phyloP scores from a whole-genome alignment of 768 basidiomycete genomes.

The Naganishia friedmannii region DNA sequence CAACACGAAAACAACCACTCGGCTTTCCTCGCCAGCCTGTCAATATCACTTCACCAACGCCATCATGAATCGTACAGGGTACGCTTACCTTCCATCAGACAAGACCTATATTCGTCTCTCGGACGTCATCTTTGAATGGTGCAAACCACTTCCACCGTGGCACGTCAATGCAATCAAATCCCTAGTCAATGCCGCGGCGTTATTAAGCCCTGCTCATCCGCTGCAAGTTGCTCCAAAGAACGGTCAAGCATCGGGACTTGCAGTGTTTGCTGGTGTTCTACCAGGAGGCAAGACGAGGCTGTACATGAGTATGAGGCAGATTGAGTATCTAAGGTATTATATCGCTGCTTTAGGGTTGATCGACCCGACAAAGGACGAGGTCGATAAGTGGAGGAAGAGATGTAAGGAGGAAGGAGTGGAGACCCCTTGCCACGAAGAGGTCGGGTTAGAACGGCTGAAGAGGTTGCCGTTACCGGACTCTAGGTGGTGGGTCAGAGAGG shows the following conservation, averaged over 20 bases:
- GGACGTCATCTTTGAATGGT: constrained; percentile 33
- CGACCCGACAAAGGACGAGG: constrained; percentile 30
- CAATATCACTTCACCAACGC: not conserved
- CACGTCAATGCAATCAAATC: constrained; percentile 42
- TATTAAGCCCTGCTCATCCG: constrained; percentile 41
- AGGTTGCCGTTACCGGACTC: constrained; percentile 22
- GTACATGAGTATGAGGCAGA: constrained; percentile 42
- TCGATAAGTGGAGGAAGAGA: not conserved
- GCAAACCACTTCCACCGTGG: constrained; percentile 34
- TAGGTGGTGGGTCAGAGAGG: not conserved
- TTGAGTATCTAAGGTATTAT: constrained; percentile 47
- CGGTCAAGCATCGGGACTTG: not conserved
- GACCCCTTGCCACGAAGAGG: not conserved
- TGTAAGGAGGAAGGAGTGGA: not conserved
- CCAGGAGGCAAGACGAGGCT: constrained; percentile 31
- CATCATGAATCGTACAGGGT: not conserved
- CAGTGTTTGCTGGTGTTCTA: constrained; percentile 24
- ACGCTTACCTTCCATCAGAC: not conserved
- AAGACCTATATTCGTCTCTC: not conserved
- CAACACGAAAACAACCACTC: too few relatives aligned
- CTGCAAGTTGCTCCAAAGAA: constrained; percentile 25
- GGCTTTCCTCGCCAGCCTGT: too few relatives aligned
- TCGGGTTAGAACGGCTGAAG: not conserved
- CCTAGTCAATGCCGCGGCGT: constrained; percentile 31
- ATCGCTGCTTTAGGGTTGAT: constrained; percentile 42